These are phyloP conservation scores for Pugionium cornutum DNA, from an alignment of 345 rosid species.

Conservation along the genomic window DNA sequence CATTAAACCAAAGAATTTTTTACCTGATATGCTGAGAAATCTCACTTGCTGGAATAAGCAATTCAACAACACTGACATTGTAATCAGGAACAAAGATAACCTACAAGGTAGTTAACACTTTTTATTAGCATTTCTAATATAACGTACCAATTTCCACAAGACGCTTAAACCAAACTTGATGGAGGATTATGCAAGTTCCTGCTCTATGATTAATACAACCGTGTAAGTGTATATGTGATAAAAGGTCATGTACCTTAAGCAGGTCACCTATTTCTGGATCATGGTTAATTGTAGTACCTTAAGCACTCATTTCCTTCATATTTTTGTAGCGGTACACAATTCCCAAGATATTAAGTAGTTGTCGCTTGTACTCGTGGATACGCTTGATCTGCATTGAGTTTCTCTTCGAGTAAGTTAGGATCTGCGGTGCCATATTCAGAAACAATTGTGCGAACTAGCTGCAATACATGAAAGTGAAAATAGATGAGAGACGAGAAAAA, in stretches of 20 bases:
- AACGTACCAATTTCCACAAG: not conserved
- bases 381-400: slow-evolving; percentile 74
- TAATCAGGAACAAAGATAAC: slow-evolving; percentile 79
- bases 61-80: slow-evolving; percentile 81
- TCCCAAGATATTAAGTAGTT: too few species aligned
- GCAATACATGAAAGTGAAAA: slow-evolving; percentile 31
- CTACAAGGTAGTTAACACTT: slow-evolving; percentile 39
- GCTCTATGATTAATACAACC: not conserved
- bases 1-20: slow-evolving; percentile 16
- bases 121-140: slow-evolving; percentile 1
- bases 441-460: slow-evolving; percentile 64
- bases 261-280: slow-evolving; percentile 78
- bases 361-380: slow-evolving; percentile 81
- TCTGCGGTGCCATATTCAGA: slow-evolving; percentile 60
- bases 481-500: slow-evolving; percentile 22
- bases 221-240: not conserved
- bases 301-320: slow-evolving; percentile 73
- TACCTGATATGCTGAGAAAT: slow-evolving; percentile 88
- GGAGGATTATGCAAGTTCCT: too few species aligned
- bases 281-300: slow-evolving; percentile 61
- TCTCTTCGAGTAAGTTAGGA: slow-evolving; percentile 52
- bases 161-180: too few species aligned
- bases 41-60: slow-evolving; percentile 86
- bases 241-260: slow-evolving; percentile 56
- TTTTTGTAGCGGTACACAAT: slow-evolving; percentile 70